Evolutionary conservation across 371 early-diverging fungal species (phyloP).

Genomic region (Mucor circinelloides): DNA sequence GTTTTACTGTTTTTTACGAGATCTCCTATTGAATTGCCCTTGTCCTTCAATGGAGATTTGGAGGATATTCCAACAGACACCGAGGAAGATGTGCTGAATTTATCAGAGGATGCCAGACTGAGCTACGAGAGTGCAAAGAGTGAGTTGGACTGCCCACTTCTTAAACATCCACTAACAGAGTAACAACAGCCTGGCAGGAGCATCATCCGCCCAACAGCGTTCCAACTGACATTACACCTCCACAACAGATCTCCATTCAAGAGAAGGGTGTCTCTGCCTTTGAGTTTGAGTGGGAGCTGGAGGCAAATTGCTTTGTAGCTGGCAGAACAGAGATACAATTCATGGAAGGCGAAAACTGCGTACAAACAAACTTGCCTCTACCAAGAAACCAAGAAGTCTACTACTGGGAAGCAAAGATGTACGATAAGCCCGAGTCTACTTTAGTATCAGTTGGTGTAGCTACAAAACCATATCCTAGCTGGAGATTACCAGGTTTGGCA

Average conservation of each 20-base stretch:
- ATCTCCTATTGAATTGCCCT: conserved; percentile 34
- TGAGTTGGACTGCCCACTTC: conserved; percentile 7
- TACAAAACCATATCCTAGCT: conserved; percentile 71
- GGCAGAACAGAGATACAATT: conserved; percentile 79
- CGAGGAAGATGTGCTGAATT: conserved; percentile 34
- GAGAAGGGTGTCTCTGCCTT: conserved; percentile 87
- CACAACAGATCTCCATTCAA: conserved; percentile 69
- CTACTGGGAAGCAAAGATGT: conserved; percentile 79
- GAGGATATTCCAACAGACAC: conserved; percentile 42
- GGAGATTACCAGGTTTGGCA: conserved; percentile 66
- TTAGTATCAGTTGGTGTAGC: conserved; percentile 67
- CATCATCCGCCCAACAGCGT: conserved; percentile 64
- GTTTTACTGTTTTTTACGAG: conserved; percentile 43
- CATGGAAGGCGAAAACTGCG: conserved; percentile 72
- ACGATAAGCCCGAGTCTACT: conserved; percentile 63
- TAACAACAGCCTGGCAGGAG: conserved; percentile 12
- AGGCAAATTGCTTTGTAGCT: conserved; percentile 69
- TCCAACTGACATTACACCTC: conserved; percentile 65
- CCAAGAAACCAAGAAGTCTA: conserved; percentile 77
- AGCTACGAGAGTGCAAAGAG: conserved; percentile 53
- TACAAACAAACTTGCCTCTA: conserved; percentile 81
- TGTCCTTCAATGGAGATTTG: conserved; percentile 30
- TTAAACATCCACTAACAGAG: neutral
- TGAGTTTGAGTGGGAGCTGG: conserved; percentile 76
- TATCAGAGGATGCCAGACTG: conserved; percentile 47